A percentile compares a stretch with the other conserved stretches of the same genome.
Evolutionary conservation across 2,329 filamentous ascomycete species (phyloP).

Genomic region (Pyrenochaeta sp.): DNA sequence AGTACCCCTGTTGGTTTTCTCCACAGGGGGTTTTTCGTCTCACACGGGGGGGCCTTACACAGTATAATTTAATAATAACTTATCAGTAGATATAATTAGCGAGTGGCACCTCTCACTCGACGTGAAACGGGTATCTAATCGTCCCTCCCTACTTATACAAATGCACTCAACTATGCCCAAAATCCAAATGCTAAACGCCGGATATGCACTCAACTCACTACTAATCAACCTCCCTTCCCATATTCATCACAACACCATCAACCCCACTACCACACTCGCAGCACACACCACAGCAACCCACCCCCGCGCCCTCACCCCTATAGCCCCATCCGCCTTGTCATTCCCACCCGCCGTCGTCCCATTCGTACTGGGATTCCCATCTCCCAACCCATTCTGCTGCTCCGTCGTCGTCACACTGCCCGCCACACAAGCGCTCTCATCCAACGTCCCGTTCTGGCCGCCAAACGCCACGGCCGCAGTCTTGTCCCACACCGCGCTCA

Average conservation of each 20-base stretch:
- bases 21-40: too few relatives aligned
- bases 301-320: slow-evolving; percentile 20
- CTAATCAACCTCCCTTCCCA: neutral
- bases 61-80: too few relatives aligned
- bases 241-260: slow-evolving; percentile 6
- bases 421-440: slow-evolving; percentile 35
- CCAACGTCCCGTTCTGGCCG: slow-evolving; percentile 33
- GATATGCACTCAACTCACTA: neutral
- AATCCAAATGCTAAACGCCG: slow-evolving; percentile 3
- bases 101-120: neutral
- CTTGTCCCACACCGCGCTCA: slow-evolving; percentile 61
- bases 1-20: too few relatives aligned
- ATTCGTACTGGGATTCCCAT: slow-evolving; percentile 35
- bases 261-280: slow-evolving; percentile 10
- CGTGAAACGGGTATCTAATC: neutral
- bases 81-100: too few relatives aligned
- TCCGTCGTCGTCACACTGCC: slow-evolving; percentile 38
- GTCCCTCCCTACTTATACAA: too few relatives aligned
- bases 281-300: slow-evolving; percentile 15
- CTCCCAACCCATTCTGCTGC: slow-evolving; percentile 34
- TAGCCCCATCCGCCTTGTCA: slow-evolving; percentile 11
- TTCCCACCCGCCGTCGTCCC: slow-evolving; percentile 8
- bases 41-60: too few relatives aligned
- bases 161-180: too few relatives aligned
- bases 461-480: slow-evolving; percentile 38